Percentiles rank a stretch among this genome's conserved stretches.
Conservation (phyloP, 257 asterid species). For the Salvia hispanica region DNA sequence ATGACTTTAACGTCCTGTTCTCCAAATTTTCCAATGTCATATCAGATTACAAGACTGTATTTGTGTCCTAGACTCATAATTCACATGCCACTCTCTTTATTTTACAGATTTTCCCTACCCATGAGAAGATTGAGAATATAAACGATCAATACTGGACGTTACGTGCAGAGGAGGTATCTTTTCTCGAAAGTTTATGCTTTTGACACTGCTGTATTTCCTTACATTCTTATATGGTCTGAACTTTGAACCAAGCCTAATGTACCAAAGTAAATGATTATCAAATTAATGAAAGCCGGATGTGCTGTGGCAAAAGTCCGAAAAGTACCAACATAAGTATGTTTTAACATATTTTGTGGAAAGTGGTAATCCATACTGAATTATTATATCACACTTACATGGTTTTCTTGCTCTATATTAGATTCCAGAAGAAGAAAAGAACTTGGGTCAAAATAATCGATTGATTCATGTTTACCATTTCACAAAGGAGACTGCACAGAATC, state of each 20-base stretch:
- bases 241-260: slow-evolving; percentile 5
- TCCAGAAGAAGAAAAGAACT: slow-evolving; percentile 90
- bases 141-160: slow-evolving; percentile 97
- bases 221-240: background rate
- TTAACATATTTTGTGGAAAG: slow-evolving; percentile 1
- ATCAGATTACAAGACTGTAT: slow-evolving; percentile 1
- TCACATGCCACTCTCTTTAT: slow-evolving; percentile 18
- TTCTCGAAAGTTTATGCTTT: slow-evolving; percentile 7
- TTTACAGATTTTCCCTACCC: slow-evolving; percentile 81
- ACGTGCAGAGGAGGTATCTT: slow-evolving; percentile 90
- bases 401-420: slow-evolving; percentile 47
- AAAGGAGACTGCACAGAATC: slow-evolving; percentile 80
- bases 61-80: background rate
- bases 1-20: background rate
- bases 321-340: background rate
- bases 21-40: background rate
- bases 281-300: slow-evolving; percentile 1
- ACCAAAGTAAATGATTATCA: slow-evolving; percentile 19
- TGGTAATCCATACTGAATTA: slow-evolving; percentile 3
- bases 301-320: slow-evolving; percentile 5
- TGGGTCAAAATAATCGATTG: slow-evolving; percentile 78
- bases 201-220: slow-evolving; percentile 9
- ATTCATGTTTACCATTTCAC: slow-evolving; percentile 91
- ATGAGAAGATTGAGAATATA: slow-evolving; percentile 90
- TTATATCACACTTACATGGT: background rate